Percentiles rank a stretch among this genome's conserved stretches.
Evolutionary conservation across 495 filamentous ascomycete species (phyloP).

Genomic region (Neurospora sp.): DNA sequence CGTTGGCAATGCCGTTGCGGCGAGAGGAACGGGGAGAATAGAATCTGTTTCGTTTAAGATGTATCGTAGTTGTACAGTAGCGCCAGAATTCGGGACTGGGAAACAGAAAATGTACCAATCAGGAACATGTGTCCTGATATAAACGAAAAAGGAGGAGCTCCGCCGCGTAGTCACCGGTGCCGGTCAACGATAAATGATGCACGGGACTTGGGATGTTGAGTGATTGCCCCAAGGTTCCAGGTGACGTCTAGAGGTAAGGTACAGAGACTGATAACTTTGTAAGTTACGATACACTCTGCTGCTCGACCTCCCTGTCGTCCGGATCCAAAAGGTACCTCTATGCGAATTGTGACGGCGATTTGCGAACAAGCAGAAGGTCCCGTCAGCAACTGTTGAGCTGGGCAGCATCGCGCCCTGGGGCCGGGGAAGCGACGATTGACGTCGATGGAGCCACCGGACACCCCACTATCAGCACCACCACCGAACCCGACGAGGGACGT

Average conservation of each 20-base stretch:
- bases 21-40: not conserved
- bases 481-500: not conserved
- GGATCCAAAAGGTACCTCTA: not conserved
- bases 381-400: not conserved
- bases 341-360: not conserved
- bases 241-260: not conserved
- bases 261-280: not conserved
- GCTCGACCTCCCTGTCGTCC: not conserved
- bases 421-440: not conserved
- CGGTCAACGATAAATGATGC: not conserved
- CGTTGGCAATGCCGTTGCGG: not conserved
- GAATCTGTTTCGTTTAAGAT: not conserved
- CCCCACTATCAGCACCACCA: not conserved
- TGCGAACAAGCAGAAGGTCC: not conserved
- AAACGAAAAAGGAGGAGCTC: not conserved
- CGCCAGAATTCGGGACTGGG: not conserved
- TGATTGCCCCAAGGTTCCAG: not conserved
- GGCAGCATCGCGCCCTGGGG: not conserved
- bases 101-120: not conserved
- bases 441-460: not conserved
- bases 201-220: not conserved
- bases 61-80: not conserved
- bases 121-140: not conserved
- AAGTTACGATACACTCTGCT: not conserved
- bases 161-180: not conserved